A percentile compares a stretch with the other conserved stretches of the same genome.
Conservation (phyloP, 352 stramenopile species). For the Pythium aquatile region DNA sequence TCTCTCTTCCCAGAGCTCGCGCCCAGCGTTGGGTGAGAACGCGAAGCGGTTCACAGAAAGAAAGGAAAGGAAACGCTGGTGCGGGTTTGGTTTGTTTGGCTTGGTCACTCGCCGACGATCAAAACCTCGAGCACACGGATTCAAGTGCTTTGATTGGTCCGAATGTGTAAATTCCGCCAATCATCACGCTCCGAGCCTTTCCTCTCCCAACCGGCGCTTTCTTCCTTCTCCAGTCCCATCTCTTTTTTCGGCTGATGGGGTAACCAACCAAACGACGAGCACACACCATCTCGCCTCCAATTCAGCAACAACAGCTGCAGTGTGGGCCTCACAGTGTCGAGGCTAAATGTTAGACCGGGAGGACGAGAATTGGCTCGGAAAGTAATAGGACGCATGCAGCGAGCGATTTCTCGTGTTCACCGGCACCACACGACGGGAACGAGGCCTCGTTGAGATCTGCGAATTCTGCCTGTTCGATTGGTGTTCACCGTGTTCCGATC, state of each 20-base stretch:
- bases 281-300: conserved; percentile 31
- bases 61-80: conserved; percentile 26
- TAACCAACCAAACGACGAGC: conserved; percentile 29
- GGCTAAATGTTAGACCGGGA: conserved; percentile 27
- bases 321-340: conserved; percentile 10
- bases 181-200: conserved; percentile 29
- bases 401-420: background rate
- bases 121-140: conserved; percentile 28
- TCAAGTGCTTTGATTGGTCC: conserved; percentile 29
- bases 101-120: conserved; percentile 6
- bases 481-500: conserved; percentile 13
- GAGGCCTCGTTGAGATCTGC: conserved; percentile 17
- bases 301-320: conserved; percentile 32
- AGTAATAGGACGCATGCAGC: background rate
- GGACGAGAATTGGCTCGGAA: conserved; percentile 29
- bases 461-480: conserved; percentile 15
- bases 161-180: conserved; percentile 32
- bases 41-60: conserved; percentile 21
- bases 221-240: conserved; percentile 35
- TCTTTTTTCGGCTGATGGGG: conserved; percentile 38
- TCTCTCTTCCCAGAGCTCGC: conserved; percentile 16
- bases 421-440: background rate
- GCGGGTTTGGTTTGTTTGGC: background rate
- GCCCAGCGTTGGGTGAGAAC: conserved; percentile 9
- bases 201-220: conserved; percentile 35